phyloP scores from a whole-genome alignment of 495 filamentous ascomycete species.

The Clavariopsis aquatica region DNA sequence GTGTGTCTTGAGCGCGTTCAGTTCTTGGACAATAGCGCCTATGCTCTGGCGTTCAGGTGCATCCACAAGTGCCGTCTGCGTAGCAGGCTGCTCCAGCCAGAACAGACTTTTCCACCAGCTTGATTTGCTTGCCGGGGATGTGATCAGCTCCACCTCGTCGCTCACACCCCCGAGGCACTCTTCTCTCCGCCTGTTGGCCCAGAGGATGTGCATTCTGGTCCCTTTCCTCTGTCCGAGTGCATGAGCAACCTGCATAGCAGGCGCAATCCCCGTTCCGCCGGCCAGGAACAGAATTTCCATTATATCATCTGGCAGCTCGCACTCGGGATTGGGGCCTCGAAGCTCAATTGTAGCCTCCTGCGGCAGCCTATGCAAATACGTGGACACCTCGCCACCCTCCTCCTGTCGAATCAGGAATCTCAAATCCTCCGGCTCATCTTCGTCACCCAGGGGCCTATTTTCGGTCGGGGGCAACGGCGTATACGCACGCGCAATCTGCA shows the following conservation, averaged over 20 bases:
- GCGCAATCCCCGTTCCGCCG: slow-evolving; percentile 91
- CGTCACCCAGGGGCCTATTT: slow-evolving; percentile 42
- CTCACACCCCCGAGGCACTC: slow-evolving; percentile 58
- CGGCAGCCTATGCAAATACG: slow-evolving; percentile 65
- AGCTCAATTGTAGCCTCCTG: slow-evolving; percentile 67
- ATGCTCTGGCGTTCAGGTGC: not conserved
- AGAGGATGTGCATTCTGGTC: slow-evolving; percentile 60
- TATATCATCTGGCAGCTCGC: slow-evolving; percentile 56
- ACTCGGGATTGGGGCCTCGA: slow-evolving; percentile 76
- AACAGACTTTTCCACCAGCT: slow-evolving; percentile 30
- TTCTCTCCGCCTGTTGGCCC: slow-evolving; percentile 63
- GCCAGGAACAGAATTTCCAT: slow-evolving; percentile 77
- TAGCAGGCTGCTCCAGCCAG: slow-evolving; percentile 28
- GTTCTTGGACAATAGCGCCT: slow-evolving; percentile 58
- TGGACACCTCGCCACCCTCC: slow-evolving; percentile 54
- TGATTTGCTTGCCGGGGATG: not conserved
- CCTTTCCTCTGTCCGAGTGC: slow-evolving; percentile 52
- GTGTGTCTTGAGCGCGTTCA: slow-evolving; percentile 59
- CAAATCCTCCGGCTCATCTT: slow-evolving; percentile 46
- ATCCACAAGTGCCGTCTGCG: not conserved
- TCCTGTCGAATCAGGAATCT: slow-evolving; percentile 54
- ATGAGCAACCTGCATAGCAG: slow-evolving; percentile 77
- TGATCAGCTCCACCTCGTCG: slow-evolving; percentile 28
- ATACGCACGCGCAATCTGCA: slow-evolving; percentile 86
- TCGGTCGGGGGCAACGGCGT: slow-evolving; percentile 70